A percentile compares a stretch with the other conserved stretches of the same genome.
These are phyloP conservation scores for Ophiocordyceps sinensis DNA, from an alignment of 2,329 filamentous ascomycete species.

Conservation along the genomic window DNA sequence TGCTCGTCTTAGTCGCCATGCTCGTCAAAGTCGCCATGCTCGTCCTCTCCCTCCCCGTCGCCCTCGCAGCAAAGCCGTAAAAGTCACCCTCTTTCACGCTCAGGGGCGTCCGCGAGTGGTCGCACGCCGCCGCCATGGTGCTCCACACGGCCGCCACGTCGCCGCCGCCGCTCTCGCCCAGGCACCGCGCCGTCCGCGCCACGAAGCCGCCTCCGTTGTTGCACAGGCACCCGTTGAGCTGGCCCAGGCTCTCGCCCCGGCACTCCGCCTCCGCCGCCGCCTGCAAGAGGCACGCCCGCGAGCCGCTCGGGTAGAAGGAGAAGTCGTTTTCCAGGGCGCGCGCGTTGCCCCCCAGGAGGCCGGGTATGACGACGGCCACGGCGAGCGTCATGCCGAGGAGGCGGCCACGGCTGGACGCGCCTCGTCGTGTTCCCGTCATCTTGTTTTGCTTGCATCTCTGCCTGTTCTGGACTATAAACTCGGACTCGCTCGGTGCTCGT, in stretches of 20 bases:
- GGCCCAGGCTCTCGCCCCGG: constrained; percentile 19
- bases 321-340: constrained; percentile 17
- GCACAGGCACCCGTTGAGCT: constrained; percentile 36
- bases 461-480: too few relatives aligned
- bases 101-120: constrained; percentile 27
- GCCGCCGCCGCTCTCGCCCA: constrained; percentile 18
- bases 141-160: constrained; percentile 28
- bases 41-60: not conserved
- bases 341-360: constrained; percentile 8
- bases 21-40: not conserved
- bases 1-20: too few relatives aligned
- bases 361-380: not conserved
- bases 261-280: constrained; percentile 26
- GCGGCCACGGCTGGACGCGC: too few relatives aligned
- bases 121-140: constrained; percentile 28
- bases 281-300: constrained; percentile 26
- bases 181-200: constrained; percentile 28
- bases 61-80: constrained; percentile 10
- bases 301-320: constrained; percentile 15
- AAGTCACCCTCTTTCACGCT: constrained; percentile 26
- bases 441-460: too few relatives aligned
- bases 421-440: too few relatives aligned
- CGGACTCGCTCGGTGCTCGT: too few relatives aligned
- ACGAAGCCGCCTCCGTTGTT: constrained; percentile 33
- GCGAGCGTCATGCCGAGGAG: not conserved